phyloP scores from a whole-genome alignment of 352 stramenopile species.

The Pythium graminicola region DNA sequence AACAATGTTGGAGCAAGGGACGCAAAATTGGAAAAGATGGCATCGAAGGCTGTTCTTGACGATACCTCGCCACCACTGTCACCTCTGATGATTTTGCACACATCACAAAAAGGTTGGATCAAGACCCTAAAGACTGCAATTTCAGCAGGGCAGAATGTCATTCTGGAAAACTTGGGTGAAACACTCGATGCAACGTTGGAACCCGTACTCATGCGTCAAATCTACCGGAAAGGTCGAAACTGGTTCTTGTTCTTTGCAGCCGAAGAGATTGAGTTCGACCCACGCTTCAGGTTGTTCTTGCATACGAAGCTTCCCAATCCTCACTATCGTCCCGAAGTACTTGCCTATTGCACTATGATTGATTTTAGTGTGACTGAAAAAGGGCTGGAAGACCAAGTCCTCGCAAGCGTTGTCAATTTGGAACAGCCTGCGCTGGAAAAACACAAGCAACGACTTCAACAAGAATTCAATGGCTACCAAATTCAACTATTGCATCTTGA shows the following conservation, averaged over 20 bases:
- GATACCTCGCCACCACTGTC: slow-evolving; percentile 1
- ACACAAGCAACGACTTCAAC: slow-evolving; percentile 81
- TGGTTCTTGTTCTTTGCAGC: slow-evolving; percentile 85
- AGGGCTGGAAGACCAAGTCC: slow-evolving; percentile 86
- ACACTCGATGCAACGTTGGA: slow-evolving; percentile 83
- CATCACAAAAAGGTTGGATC: slow-evolving; percentile 71
- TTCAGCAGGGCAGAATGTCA: slow-evolving; percentile 65
- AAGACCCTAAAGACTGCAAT: slow-evolving; percentile 73
- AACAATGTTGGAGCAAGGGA: not conserved
- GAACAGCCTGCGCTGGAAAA: slow-evolving; percentile 87
- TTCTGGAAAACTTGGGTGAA: slow-evolving; percentile 88
- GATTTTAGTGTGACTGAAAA: slow-evolving; percentile 92
- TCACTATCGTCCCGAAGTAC: slow-evolving; percentile 89
- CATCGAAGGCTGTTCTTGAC: not conserved
- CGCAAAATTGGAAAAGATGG: not conserved
- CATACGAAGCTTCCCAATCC: slow-evolving; percentile 91
- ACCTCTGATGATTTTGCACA: slow-evolving; percentile 62
- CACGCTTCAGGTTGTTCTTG: slow-evolving; percentile 81
- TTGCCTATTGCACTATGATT: slow-evolving; percentile 90
- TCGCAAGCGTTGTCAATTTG: slow-evolving; percentile 85
- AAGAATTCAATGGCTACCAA: slow-evolving; percentile 91
- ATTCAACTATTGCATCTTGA: slow-evolving; percentile 88
- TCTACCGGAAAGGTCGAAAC: slow-evolving; percentile 84
- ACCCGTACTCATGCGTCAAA: slow-evolving; percentile 82
- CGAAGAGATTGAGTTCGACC: slow-evolving; percentile 88